phyloP scores from a whole-genome alignment of 768 basidiomycete genomes.

The Lactifluus echinatus region DNA sequence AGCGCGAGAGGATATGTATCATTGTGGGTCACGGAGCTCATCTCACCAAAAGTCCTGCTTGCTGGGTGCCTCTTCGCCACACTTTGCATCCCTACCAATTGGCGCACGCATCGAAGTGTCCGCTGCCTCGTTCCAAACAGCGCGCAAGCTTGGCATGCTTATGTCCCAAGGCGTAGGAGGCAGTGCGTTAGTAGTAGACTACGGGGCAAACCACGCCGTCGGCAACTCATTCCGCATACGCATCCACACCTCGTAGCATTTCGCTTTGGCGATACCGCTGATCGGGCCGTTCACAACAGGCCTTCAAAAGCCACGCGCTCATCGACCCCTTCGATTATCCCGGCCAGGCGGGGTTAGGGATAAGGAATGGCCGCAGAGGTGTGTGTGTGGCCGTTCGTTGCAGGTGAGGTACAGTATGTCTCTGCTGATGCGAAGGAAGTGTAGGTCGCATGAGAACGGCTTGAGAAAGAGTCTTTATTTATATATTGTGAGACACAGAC shows the following conservation, averaged over 20 bases:
- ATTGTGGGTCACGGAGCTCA: background rate
- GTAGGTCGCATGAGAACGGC: too few species aligned
- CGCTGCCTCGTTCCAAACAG: constrained; percentile 57
- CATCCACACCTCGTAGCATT: background rate
- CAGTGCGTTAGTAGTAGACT: constrained; percentile 78
- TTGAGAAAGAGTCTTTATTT: too few species aligned
- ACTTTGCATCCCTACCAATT: constrained; percentile 58
- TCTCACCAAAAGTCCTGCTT: constrained; percentile 25
- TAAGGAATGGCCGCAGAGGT: too few species aligned
- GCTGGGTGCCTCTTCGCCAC: constrained; percentile 54
- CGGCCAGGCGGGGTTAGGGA: too few species aligned
- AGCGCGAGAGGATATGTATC: background rate
- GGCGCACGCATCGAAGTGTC: constrained; percentile 80
- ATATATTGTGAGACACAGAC: too few species aligned
- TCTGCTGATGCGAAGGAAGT: too few species aligned
- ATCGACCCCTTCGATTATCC: constrained; percentile 79
- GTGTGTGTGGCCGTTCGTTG: too few species aligned
- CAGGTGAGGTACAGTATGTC: too few species aligned
- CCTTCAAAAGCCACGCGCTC: constrained; percentile 80
- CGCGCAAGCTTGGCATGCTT: constrained; percentile 58
- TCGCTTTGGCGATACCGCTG: background rate
- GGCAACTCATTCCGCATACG: constrained; percentile 75
- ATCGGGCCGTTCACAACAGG: constrained; percentile 39
- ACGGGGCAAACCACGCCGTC: constrained; percentile 66
- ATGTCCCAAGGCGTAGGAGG: constrained; percentile 19